Base-by-base conservation (phyloP, 2,329 filamentous ascomycete genomes). In the Ascomycota sp. region DNA sequence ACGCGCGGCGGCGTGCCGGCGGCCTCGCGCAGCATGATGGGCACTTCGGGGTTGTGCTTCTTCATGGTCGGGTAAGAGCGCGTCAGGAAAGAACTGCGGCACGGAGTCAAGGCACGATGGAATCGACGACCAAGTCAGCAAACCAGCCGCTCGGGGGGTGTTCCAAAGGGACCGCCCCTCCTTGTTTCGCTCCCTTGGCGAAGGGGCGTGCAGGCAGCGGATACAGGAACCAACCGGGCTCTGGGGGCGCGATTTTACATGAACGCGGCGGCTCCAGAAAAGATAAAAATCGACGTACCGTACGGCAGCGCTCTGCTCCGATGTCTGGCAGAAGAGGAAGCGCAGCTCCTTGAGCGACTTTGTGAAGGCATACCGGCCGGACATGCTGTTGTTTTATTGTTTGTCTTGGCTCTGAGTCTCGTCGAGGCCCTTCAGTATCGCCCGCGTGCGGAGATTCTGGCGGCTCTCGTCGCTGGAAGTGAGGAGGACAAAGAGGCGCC, bases 1-100 rank as follows among this genome's bases (percentile, higher is more conserved):
- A 98, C 71, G 54, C 72, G 77, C 39, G 89, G 86, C 51, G 78
- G 61, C 32, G 80, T 81, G 47, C 80, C 82, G 43, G 70, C 61
- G 31, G 86, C 89, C 63, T 95, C 89, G 50, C 89, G 80, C 47
- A 98, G 74, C 63, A 98, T 64, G 56, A 98, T 95, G 32, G 89
- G 89, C 29, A 69, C 85, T 55, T 79, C 63, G 33, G 89, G 89
- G 63, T 98, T 98, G 67, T 86, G 80, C 66, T 92, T 91, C 73
- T 98, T 98, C 86, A 98, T 95, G 35, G 80, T 89, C 28, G 89
- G 89, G 57, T 98, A 98, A 41, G 83, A 75, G 51, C 81, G 73
- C 40, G 75, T 76, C 41, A 98, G 66, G 59, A 98, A 98, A 20
- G 78, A 75, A 54, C 89, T 94, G 44, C 22, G 8, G 4, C 9